Percentiles rank a stretch among this genome's conserved stretches.
Conservation (phyloP, 129 eudicot species). For the Sambucus nigra region DNA sequence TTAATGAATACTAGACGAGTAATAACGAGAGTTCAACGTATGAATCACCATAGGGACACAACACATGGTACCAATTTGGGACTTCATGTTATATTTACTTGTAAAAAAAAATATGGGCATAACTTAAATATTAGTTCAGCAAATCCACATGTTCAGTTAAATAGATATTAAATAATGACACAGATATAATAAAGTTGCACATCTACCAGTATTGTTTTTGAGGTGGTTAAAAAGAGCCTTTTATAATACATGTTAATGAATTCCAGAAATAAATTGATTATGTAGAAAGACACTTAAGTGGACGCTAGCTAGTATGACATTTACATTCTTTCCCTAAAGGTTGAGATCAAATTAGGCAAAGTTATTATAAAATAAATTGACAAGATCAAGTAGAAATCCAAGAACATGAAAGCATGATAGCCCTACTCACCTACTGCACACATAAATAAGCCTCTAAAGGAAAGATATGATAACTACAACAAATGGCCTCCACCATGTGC, state of each 20-base stretch:
- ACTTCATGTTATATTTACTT: too few species aligned
- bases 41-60: too few species aligned
- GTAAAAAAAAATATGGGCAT: too few species aligned
- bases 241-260: not conserved
- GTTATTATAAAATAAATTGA: not conserved
- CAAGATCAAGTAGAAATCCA: conserved; percentile 10
- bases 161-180: too few species aligned
- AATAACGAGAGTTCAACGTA: too few species aligned
- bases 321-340: not conserved
- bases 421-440: conserved; percentile 9
- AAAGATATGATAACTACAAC: conserved; percentile 19
- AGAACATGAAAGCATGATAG: conserved; percentile 48
- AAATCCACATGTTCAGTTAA: too few species aligned
- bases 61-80: too few species aligned
- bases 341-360: not conserved
- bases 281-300: not conserved
- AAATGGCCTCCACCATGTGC: conserved; percentile 50
- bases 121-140: too few species aligned
- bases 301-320: not conserved
- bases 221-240: too few species aligned
- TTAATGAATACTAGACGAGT: too few species aligned
- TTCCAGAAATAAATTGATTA: not conserved
- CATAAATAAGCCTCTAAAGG: conserved; percentile 38
- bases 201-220: too few species aligned
- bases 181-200: too few species aligned